A percentile compares a stretch with the other conserved stretches of the same genome.
phyloP scores from a whole-genome alignment of 805 yeast genomes.

The Kregervanrija fluxuum region DNA sequence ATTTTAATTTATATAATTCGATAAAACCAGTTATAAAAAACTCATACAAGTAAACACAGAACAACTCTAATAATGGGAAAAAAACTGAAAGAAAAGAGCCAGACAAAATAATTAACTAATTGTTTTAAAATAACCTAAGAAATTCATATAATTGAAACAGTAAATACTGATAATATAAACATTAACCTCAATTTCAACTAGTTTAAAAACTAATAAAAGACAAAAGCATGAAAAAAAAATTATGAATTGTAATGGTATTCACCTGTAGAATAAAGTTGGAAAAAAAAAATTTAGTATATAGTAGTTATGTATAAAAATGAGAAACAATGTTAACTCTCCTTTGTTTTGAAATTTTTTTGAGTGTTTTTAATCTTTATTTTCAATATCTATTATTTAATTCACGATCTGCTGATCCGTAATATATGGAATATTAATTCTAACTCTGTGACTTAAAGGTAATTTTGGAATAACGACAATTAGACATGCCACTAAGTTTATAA shows the following conservation, averaged over 20 bases:
- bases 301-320: neutral
- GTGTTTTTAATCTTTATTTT: neutral
- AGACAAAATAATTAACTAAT: too few relatives aligned
- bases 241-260: neutral
- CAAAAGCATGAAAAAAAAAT: neutral
- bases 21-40: slow-evolving; percentile 1
- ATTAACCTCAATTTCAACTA: too few relatives aligned
- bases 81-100: too few relatives aligned
- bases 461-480: slow-evolving; percentile 87
- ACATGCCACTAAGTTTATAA: slow-evolving; percentile 74
- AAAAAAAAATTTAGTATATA: too few relatives aligned
- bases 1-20: slow-evolving; percentile 1
- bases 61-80: too few relatives aligned
- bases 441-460: slow-evolving; percentile 73
- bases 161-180: too few relatives aligned
- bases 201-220: neutral
- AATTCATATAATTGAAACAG: too few relatives aligned
- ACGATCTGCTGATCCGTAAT: slow-evolving; percentile 32
- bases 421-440: slow-evolving; percentile 56
- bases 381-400: slow-evolving; percentile 7
- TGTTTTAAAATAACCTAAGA: too few relatives aligned
- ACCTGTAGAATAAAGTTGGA: neutral
- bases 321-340: neutral
- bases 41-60: neutral
- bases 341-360: neutral